phyloP scores from a whole-genome alignment of 164 flowering plant species.

The Aristolochia contorta region DNA sequence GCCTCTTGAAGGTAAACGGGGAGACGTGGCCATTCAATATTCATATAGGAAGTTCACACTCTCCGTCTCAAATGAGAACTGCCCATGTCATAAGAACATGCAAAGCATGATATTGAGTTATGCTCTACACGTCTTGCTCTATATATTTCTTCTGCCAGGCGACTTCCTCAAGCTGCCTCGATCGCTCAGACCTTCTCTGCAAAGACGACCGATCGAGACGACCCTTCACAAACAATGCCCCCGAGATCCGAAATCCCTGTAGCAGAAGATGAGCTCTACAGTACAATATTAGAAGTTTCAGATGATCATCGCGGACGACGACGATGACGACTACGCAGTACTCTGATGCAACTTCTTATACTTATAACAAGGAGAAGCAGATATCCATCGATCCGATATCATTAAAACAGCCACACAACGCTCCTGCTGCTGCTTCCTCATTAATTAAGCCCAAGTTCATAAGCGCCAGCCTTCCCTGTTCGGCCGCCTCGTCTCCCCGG shows the following conservation, averaged over 20 bases:
- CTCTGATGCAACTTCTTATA: too few species aligned
- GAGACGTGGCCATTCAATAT: too few species aligned
- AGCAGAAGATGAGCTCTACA: background rate
- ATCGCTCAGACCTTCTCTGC: background rate
- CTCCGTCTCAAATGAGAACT: too few species aligned
- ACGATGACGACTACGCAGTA: too few species aligned
- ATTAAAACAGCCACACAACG: slow-evolving; percentile 17
- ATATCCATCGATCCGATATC: slow-evolving; percentile 57
- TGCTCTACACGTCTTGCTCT: slow-evolving; percentile 8
- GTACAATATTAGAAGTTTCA: background rate
- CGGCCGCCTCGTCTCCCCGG: slow-evolving; percentile 37
- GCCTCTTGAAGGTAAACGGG: background rate
- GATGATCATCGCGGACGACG: too few species aligned
- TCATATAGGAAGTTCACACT: too few species aligned
- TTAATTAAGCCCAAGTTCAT: slow-evolving; percentile 27
- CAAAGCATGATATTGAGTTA: slow-evolving; percentile 13
- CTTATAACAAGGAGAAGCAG: slow-evolving; percentile 46
- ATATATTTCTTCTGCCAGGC: background rate
- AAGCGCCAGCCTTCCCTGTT: slow-evolving; percentile 44
- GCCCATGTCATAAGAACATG: slow-evolving; percentile 15
- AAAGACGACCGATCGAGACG: too few species aligned
- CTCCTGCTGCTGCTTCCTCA: slow-evolving; percentile 9
- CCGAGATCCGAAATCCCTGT: background rate
- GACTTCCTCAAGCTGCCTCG: background rate
- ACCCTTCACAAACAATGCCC: background rate